Evolutionary conservation across 225 moss, liverwort and hornwort species (phyloP), one percentile per base, ranked within the genome.

Genomic region (Polytrichum formosum): DNA sequence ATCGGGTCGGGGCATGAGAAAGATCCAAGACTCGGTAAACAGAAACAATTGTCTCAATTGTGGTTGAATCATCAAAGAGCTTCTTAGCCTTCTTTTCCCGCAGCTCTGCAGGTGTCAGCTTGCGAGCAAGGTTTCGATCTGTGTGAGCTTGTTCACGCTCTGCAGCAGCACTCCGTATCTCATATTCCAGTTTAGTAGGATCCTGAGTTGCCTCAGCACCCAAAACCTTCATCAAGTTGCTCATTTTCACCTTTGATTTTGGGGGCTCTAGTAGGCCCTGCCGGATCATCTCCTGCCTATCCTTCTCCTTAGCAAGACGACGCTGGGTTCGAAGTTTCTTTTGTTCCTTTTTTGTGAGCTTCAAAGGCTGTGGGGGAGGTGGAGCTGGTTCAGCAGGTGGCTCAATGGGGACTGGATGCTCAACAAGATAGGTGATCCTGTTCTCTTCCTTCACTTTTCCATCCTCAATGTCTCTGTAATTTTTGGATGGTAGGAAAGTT

Each of bases 141-240:
- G 91, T 86, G 33, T 98, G 98, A 27, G 98, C 98, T 78, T 93
- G 94, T 73, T 98, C 94, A 70, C 98, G 88, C 79, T 98, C 98
- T 55, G 92, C 94, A 64, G 98, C 93, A 77, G 98, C 98, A 77
- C 90, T 94, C 33, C 91, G 86, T 30, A 98, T 80, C 76, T 98
- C 98, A 59, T 87, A 84, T 70, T 98, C 98, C 79, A 98, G 76
- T 29, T 92, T 86, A 65, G 98, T 98, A 19, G 98, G 98, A 81
- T 98, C 98, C 78, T 98, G 98, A 20, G 98, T 98, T 20, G 98
- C 98, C 84, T 98, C 98, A 29, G 98, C 87, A 18, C 98, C 98
- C 80, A 98, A 86, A 77, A 98, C 98, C 80, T 98, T 98, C 98
- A 98, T 98, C 69, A 98, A 77, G 77, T 98, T 98, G 81, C 98